Evolutionary conservation across 345 rosid genomes (phyloP), one percentile per base, ranked within the genome.

Genomic region (Gossypium anomalum): DNA sequence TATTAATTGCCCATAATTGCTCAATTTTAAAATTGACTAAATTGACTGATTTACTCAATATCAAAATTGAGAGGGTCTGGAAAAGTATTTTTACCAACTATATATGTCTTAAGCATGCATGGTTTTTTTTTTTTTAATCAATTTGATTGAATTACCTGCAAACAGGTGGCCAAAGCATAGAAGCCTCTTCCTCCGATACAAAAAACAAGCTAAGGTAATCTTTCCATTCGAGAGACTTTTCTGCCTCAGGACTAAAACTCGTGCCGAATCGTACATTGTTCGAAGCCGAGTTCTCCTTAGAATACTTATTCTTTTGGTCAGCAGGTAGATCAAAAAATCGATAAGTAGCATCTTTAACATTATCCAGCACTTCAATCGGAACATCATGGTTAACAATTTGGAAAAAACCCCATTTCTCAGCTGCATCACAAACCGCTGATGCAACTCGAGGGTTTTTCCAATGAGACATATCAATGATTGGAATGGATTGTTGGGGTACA

Each of bases 151-250:
- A 34, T 22, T 70, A 78, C 80, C 74, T 83, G 86, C 86, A 84
- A 27, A 38, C 80, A 70, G 77, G 47, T 55, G 83, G 84, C 81
- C 83, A 74, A 17, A 77, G 16, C 7, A 83, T 71, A n/a, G 76
- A 56, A 79, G 81, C 79, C 38, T 77, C 81, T 4, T 77, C 82
- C 7, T 77, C 78, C 0, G 80, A 77, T 19, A 77, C 81, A 22
- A 79, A 81, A 60, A 81, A 69, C 56, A 76, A 77, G 61, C 87
- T 81, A 3, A 77, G 81, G 25, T 60, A 84, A 65, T 84, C 87
- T 67, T 81, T 81, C 85, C 41, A 34, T 5, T 34, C 41, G 7
- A 34, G 41, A 6, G 41, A 34, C 41, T 34, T 34, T 34, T 34
- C 86, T 2, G 59, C 80, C 14, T 72, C 41, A 60, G 86, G 78